A percentile compares a stretch with the other conserved stretches of the same genome.
Conservation (phyloP, 2,329 filamentous ascomycete genomes). For the Atkinsonella texensis region DNA sequence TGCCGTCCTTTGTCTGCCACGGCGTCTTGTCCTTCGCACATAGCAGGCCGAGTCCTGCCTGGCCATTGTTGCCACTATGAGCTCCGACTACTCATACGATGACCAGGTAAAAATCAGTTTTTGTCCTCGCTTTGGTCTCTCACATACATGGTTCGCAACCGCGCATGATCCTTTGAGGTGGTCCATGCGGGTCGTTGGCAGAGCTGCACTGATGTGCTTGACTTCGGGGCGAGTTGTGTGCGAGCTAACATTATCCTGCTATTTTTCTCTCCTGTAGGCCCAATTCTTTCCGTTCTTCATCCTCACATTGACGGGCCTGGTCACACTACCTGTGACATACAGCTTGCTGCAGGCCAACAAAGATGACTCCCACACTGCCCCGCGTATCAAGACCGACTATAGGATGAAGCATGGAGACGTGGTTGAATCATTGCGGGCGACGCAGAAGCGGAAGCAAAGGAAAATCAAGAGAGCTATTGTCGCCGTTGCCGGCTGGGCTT, state of each 20-base stretch:
- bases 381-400: conserved; percentile 72
- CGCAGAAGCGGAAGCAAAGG: conserved; percentile 82
- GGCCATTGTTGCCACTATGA: conserved; percentile 47
- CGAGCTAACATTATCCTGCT: conserved; percentile 2
- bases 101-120: conserved; percentile 54
- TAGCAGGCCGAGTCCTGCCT: conserved; percentile 24
- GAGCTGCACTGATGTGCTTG: too few species aligned
- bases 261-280: conserved; percentile 37
- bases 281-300: conserved; percentile 99
- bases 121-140: too few species aligned
- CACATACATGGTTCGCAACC: too few species aligned
- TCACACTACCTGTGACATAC: conserved; percentile 86
- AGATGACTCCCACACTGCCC: conserved; percentile 66
- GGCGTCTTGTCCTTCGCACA: neutral
- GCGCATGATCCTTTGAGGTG: too few species aligned
- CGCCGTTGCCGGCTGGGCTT: conserved; percentile 63
- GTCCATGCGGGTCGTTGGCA: neutral
- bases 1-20: neutral
- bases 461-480: conserved; percentile 73
- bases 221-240: neutral
- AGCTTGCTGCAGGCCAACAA: conserved; percentile 69
- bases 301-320: conserved; percentile 74
- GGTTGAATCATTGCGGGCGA: conserved; percentile 69
- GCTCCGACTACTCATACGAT: conserved; percentile 96
- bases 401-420: conserved; percentile 72